These are phyloP conservation scores for Triticum aestivum DNA, from an alignment of 176 grass and related monocot genomes.

Conservation along the genomic window IWGSC_CS_RefSeq_v2.1 NC_057808.1:286240721-286241220, in stretches of 20 bases:
- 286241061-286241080: conserved; percentile 55
- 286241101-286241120: conserved; percentile 94
- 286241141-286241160: conserved; percentile 85
- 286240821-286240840: neutral
- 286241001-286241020: conserved; percentile 9
- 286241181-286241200: conserved; percentile 63
- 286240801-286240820: neutral
- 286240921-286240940: neutral
- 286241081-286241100: conserved; percentile 75
- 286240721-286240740: neutral
- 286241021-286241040: neutral
- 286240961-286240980: too few relatives aligned
- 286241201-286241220: conserved; percentile 22
- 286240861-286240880: neutral
- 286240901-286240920: neutral
- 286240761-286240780: neutral
- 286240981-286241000: too few relatives aligned
- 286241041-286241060: conserved; percentile 34
- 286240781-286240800: neutral
- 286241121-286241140: conserved; percentile 97
- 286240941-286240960: neutral
- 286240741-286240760: conserved; percentile 39
- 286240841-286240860: neutral
- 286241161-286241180: conserved; percentile 79
- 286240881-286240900: neutral